A percentile compares a stretch with the other conserved stretches of the same genome.
These are phyloP conservation scores for sorghum (Sorghum bicolor) DNA, from an alignment of 176 grass and related monocot genomes.

Conservation along the genomic window Sorghum_bicolor_NCBIv3 NC_012870.2:66991501-66992000, in stretches of 20 bases:
- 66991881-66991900: neutral
- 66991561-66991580: too few relatives aligned
- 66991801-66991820: neutral
- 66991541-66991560: too few relatives aligned
- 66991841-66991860: neutral
- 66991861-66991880: neutral
- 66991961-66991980: constrained; percentile 81
- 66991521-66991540: too few relatives aligned
- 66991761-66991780: neutral
- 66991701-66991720: neutral
- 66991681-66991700: neutral
- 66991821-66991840: neutral
- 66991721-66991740: neutral
- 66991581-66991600: too few relatives aligned
- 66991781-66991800: neutral
- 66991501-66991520: too few relatives aligned
- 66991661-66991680: neutral
- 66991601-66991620: too few relatives aligned
- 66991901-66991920: neutral
- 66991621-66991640: too few relatives aligned
- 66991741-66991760: neutral
- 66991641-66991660: too few relatives aligned
- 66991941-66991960: constrained; percentile 97
- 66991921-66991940: constrained; percentile 42
- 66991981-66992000: constrained; percentile 83